Conservation (phyloP, 2,329 filamentous ascomycete genomes). For the Didymella arachidicola region DNA sequence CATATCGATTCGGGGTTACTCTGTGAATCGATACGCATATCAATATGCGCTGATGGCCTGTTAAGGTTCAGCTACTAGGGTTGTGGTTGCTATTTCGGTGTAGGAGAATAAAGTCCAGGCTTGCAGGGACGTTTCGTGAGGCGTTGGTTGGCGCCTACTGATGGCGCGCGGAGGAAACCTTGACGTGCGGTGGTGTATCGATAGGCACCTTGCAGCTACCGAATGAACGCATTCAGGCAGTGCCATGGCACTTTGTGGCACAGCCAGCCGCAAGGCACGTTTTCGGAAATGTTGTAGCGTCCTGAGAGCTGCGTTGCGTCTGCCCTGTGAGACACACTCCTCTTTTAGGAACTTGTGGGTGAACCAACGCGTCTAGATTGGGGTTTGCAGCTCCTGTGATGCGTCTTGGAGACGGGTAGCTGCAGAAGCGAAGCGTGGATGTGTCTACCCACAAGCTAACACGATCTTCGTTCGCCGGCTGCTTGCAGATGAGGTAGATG, state of each 20-base stretch:
- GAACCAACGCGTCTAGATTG: slow-evolving; percentile 5
- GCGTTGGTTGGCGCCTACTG: slow-evolving; percentile 10
- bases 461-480: slow-evolving; percentile 21
- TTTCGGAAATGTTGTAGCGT: slow-evolving; percentile 19
- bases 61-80: slow-evolving; percentile 3
- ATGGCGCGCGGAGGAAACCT: slow-evolving; percentile 26
- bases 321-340: slow-evolving; percentile 18
- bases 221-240: slow-evolving; percentile 10
- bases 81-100: slow-evolving; percentile 11
- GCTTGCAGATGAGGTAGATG: slow-evolving; percentile 9
- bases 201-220: slow-evolving; percentile 26
- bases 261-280: slow-evolving; percentile 27
- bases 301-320: slow-evolving; percentile 17
- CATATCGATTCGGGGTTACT: slow-evolving; percentile 2
- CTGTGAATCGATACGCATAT: slow-evolving; percentile 5
- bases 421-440: slow-evolving; percentile 12
- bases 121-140: slow-evolving; percentile 18
- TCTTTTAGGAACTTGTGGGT: slow-evolving; percentile 10
- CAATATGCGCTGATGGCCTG: slow-evolving; percentile 9
- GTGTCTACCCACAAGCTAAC: slow-evolving; percentile 13
- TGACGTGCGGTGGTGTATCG: slow-evolving; percentile 32
- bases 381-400: slow-evolving; percentile 10
- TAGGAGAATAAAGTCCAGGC: slow-evolving; percentile 6
- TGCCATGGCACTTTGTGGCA: slow-evolving; percentile 17
- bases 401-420: slow-evolving; percentile 10